These are phyloP conservation scores for Platanthera guangdongensis DNA, from an alignment of 106 monocot species.

Conservation along the genomic window DNA sequence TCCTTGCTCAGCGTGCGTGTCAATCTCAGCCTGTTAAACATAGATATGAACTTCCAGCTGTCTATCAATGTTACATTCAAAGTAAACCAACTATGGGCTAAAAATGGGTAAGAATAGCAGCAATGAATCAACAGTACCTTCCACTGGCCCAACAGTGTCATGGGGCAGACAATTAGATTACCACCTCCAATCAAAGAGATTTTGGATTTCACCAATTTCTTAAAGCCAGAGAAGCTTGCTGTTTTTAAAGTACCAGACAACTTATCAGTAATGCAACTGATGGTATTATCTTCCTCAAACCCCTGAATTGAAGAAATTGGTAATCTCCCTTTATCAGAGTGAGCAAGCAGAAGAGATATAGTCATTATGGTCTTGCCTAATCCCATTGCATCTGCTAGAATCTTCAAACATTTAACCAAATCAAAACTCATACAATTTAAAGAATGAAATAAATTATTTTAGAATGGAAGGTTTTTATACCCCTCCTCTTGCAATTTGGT, in stretches of 20 bases:
- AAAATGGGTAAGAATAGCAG: background rate
- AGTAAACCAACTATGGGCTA: background rate
- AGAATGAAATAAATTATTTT: background rate
- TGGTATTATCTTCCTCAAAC: constrained; percentile 19
- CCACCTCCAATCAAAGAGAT: constrained; percentile 48
- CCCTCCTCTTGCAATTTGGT: constrained; percentile 87
- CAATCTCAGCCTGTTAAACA: constrained; percentile 72
- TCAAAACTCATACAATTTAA: constrained; percentile 12
- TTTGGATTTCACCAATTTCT: constrained; percentile 45
- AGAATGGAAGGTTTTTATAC: constrained; percentile 26
- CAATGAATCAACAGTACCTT: constrained; percentile 44
- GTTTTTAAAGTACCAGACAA: constrained; percentile 22
- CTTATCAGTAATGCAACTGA: constrained; percentile 10
- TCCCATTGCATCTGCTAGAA: constrained; percentile 99
- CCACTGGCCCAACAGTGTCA: constrained; percentile 95
- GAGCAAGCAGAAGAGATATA: constrained; percentile 70
- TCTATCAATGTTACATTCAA: background rate
- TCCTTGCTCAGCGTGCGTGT: constrained; percentile 53
- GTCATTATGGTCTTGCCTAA: constrained; percentile 98
- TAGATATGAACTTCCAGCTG: background rate
- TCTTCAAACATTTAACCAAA: constrained; percentile 30
- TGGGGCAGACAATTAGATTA: constrained; percentile 85
- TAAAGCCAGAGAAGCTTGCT: constrained; percentile 28
- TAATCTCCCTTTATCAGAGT: constrained; percentile 42
- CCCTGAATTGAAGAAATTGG: constrained; percentile 16